Percentiles rank a stretch among this genome's conserved stretches.
Evolutionary conservation across 495 filamentous ascomycete species (phyloP).

Genomic region (Tuber umbilicatum): DNA sequence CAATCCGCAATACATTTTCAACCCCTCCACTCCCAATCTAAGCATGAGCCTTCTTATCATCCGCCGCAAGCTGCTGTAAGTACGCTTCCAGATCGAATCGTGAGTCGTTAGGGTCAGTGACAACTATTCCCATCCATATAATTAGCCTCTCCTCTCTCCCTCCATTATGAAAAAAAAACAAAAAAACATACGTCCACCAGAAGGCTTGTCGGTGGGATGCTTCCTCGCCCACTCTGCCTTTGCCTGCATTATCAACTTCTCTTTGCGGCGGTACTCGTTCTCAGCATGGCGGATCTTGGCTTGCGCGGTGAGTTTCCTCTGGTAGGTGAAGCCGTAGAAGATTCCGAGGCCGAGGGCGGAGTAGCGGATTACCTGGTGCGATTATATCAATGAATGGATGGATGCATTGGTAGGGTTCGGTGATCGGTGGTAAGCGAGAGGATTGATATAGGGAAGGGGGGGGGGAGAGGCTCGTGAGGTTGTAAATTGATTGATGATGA

Average conservation of each 20-base stretch:
- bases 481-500: conserved; percentile 21
- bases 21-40: no score
- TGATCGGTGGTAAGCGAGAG: conserved; percentile 17
- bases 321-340: conserved; percentile 88
- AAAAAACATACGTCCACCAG: conserved; percentile 56
- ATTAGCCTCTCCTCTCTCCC: conserved; percentile 2
- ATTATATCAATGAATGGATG: conserved; percentile 22
- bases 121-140: conserved; percentile 51
- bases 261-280: conserved; percentile 78
- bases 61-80: conserved; percentile 58
- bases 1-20: neutral
- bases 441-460: conserved; percentile 18
- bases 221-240: conserved; percentile 82
- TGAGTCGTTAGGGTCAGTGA: conserved; percentile 73
- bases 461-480: conserved; percentile 18
- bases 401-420: conserved; percentile 19
- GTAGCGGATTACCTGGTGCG: conserved; percentile 80
- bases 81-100: conserved; percentile 87
- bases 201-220: conserved; percentile 50
- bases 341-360: conserved; percentile 79
- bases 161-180: conserved; percentile 41
- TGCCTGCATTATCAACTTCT: conserved; percentile 78
- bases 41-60: conserved; percentile 44
- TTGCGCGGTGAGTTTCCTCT: conserved; percentile 61
- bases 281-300: conserved; percentile 61